These are phyloP conservation scores for Sporothrix sp. DNA, from an alignment of 2,329 filamentous ascomycete genomes.

Conservation along the genomic window DNA sequence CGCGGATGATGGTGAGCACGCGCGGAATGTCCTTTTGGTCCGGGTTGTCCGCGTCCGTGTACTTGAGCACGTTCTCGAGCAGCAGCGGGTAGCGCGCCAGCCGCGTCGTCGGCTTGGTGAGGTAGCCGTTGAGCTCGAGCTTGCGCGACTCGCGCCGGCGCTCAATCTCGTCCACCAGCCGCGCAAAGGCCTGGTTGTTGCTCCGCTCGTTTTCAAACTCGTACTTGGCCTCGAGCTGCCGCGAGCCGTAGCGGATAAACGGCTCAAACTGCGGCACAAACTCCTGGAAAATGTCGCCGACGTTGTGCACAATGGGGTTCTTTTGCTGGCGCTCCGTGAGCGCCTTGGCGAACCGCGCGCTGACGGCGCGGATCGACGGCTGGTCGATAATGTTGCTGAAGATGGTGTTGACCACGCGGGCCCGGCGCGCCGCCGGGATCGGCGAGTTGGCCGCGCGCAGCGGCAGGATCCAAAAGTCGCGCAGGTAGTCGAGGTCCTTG, in stretches of 20 bases:
- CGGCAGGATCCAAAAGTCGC: slow-evolving; percentile 97
- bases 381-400: slow-evolving; percentile 90
- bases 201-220: slow-evolving; percentile 96
- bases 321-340: slow-evolving; percentile 87
- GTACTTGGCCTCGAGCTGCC: slow-evolving; percentile 92
- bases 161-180: slow-evolving; percentile 94
- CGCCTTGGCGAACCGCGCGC: slow-evolving; percentile 77
- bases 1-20: slow-evolving; percentile 76
- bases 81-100: slow-evolving; percentile 88
- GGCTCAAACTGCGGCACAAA: slow-evolving; percentile 88
- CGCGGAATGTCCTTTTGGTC: slow-evolving; percentile 90
- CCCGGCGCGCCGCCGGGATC: slow-evolving; percentile 76
- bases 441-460: slow-evolving; percentile 73
- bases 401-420: slow-evolving; percentile 86
- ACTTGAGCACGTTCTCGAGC: slow-evolving; percentile 83
- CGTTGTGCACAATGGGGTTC: slow-evolving; percentile 73
- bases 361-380: slow-evolving; percentile 75
- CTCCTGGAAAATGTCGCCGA: slow-evolving; percentile 91
- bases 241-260: slow-evolving; percentile 93
- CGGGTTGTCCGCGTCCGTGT: slow-evolving; percentile 78
- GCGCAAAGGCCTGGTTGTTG: slow-evolving; percentile 71
- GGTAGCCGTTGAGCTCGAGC: slow-evolving; percentile 90
- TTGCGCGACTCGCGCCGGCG: slow-evolving; percentile 93
- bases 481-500: slow-evolving; percentile 93
- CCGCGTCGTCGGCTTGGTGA: slow-evolving; percentile 94